Conservation (phyloP, 306 rosid species). For the Echinosophora koreensis region DNA sequence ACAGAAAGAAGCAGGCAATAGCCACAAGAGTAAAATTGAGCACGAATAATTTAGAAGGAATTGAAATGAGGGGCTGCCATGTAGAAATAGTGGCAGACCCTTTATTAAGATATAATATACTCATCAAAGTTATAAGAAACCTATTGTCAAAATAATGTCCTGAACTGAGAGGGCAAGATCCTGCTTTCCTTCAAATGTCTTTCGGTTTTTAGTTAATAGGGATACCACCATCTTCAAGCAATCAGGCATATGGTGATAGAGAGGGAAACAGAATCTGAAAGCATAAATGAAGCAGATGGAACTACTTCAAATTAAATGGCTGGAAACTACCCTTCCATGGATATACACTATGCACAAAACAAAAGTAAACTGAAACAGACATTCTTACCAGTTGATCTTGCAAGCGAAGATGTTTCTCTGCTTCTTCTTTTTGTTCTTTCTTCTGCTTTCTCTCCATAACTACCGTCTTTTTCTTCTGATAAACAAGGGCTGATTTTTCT, state of each 20-base stretch:
- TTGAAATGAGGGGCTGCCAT: constrained; percentile 1
- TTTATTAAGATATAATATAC: constrained; percentile 7
- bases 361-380: constrained; percentile 46
- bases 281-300: not conserved
- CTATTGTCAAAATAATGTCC: not conserved
- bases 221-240: not conserved
- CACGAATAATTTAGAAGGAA: not conserved
- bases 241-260: not conserved
- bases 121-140: not conserved
- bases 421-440: constrained; percentile 97
- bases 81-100: not conserved
- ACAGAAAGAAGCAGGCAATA: not conserved
- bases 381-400: constrained; percentile 74
- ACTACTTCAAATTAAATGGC: not conserved
- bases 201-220: not conserved
- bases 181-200: constrained; percentile 17
- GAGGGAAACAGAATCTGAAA: constrained; percentile 2
- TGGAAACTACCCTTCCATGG: not conserved
- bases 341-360: not conserved
- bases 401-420: constrained; percentile 88
- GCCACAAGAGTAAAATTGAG: not conserved
- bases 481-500: constrained; percentile 88
- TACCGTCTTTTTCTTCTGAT: constrained; percentile 88
- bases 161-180: not conserved
- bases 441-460: constrained; percentile 95